Base-by-base conservation (phyloP, 108 stramenopile species). In the Cafeteria roenbergensis region DNA sequence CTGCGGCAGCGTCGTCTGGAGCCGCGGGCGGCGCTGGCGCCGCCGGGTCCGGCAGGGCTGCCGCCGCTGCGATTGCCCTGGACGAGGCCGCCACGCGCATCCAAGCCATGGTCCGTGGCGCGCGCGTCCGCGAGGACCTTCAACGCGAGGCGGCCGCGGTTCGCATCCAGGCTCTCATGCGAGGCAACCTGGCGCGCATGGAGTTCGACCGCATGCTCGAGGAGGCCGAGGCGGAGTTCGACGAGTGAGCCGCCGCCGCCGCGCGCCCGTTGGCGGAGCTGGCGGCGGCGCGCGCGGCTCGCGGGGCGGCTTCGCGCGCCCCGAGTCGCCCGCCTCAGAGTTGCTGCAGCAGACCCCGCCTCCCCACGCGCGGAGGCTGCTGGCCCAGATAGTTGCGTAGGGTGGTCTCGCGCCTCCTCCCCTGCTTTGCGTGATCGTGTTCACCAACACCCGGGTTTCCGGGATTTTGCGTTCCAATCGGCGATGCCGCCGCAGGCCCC, bases 91-190 rank as follows among this genome's bases (percentile, higher is more conserved):
- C 56, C 29, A 14, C 14, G 32, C 56, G 56, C 8, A 4, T 57
- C 9, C 56, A 57, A 14, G 14, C 9, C 29, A 4, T 57, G 32
- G 4, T 9, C 56, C 4, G 14, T 4, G 56, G 56, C 31, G 4
- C 4, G 9, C 29, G 14, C 4, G 31, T 57, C 9, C 56, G 56
- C 12, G 4, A 4, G 8, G 4, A 4, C 32, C 56, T 57, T 4
- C 56, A 57, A 4, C 4, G 14, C 8, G 14, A 57, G 32, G 4
- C 12, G 8, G 56, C 56, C 4, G 56, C 56, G 56, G 32, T 57
- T 4, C 56, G 56, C 32, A 57, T 57, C 56, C 56, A 57, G 56
- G 56, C 56, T 4, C 56, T 57, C 8, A 14, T 57, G 29, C 56
- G 56, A 9, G 56, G 56, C 31, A 9, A 9, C 56, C 4, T 57